These are phyloP conservation scores for Apiospora sp. DNA, from an alignment of 2,329 filamentous ascomycete species.

Conservation along the genomic window DNA sequence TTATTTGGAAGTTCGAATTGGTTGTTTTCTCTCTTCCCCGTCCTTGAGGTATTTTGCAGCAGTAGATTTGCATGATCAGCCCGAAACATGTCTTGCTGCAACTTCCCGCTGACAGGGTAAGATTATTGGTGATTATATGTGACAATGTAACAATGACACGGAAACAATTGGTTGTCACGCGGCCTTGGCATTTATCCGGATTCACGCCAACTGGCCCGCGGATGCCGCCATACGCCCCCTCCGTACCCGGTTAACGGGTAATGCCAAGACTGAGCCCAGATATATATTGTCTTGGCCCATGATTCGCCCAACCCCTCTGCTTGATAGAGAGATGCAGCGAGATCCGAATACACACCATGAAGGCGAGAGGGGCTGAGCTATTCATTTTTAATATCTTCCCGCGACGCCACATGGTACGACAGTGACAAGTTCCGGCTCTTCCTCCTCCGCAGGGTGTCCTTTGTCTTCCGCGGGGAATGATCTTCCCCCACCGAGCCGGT, in stretches of 20 bases:
- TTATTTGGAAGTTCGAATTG: too few relatives aligned
- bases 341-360: background rate
- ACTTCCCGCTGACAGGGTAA: background rate
- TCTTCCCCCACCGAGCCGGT: background rate
- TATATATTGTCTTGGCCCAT: background rate
- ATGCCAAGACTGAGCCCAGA: constrained; percentile 7
- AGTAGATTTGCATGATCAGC: background rate
- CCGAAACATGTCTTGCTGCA: background rate
- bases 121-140: background rate
- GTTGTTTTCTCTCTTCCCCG: too few relatives aligned
- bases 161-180: background rate
- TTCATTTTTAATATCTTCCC: background rate
- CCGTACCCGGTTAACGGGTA: background rate
- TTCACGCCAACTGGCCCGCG: background rate
- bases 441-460: background rate
- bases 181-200: constrained; percentile 15
- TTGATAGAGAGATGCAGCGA: background rate
- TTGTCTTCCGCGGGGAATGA: background rate
- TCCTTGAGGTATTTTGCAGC: background rate
- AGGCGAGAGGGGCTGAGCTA: background rate
- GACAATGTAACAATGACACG: background rate
- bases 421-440: background rate
- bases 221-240: background rate
- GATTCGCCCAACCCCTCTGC: background rate
- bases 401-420: background rate